Evolutionary conservation across 1,284 basidiomycete genomes (phyloP), one percentile per base, ranked within the genome.

Genomic region (Moesziomyces sp.): DNA sequence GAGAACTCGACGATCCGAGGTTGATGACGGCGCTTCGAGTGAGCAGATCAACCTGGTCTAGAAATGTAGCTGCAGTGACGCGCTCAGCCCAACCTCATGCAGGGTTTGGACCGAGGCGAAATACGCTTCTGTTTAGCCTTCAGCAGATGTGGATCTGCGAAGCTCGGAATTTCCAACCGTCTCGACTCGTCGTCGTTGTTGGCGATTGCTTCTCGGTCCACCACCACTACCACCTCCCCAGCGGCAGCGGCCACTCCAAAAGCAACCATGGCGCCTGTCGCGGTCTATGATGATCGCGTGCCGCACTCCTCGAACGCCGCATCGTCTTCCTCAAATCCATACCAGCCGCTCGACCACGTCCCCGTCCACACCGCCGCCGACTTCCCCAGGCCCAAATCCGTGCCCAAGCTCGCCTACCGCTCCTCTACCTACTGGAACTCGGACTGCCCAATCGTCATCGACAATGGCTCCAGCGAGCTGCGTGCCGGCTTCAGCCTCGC

Each of bases 381-480:
- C 23, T 71, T 66, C 13, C 73, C 73, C 30, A 71, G 71, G 19
- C 73, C 73, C 6, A 67, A 60, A 40, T 60, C 73, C 9, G 59
- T 75, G 2, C 54, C 54, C 16, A 59, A 62, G 46, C 59, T 75
- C 47, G 40, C 56, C 50, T 78, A 80, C 52, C 68, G 64, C 24
- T 56, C 61, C 16, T 78, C 78, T 3, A 48, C 64, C 26, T 75
- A 77, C 54, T 77, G 69, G 72, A 58, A 77, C 42, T 64, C 76
- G 30, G 50, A 61, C 11, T 72, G 75, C 19, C 79, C 93, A 0
- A 89, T 98, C 72, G 89, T 96, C 79, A 94, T 97, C 76, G 95
- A 97, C 88, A 95, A 97, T 84, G 96, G 95, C 61, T 90, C 93
- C 6, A 92, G 91, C 40, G 90, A 88, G 59, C 87, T 98, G 59